Evolutionary conservation across 1,284 basidiomycete genomes (phyloP).

Genomic region (Thelephora terrestris): DNA sequence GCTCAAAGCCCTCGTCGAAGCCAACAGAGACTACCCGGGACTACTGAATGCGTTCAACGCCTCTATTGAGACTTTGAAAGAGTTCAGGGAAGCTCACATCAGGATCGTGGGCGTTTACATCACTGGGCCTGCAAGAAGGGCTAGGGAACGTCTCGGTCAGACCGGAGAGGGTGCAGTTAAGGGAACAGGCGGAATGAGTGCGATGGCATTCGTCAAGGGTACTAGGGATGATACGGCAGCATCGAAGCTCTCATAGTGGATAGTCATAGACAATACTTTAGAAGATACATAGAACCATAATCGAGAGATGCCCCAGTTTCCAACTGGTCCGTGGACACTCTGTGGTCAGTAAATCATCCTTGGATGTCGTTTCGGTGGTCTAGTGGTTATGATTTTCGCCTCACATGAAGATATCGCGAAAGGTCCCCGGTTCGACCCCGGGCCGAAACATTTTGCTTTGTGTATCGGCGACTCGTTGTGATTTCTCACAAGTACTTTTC

Average conservation of each 20-base stretch:
- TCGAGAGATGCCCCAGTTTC: no score
- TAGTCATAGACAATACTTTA: no score
- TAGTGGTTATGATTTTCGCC: slow-evolving; percentile 2
- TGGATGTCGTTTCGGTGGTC: background rate
- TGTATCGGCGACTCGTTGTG: no score
- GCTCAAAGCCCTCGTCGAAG: slow-evolving; percentile 40
- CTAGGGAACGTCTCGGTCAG: slow-evolving; percentile 11
- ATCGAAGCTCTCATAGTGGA: slow-evolving; percentile 15
- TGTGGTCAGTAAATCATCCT: background rate
- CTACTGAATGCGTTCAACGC: slow-evolving; percentile 63
- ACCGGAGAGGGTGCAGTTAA: slow-evolving; percentile 28
- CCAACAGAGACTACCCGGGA: slow-evolving; percentile 18
- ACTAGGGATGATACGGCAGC: slow-evolving; percentile 66
- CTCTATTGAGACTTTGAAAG: slow-evolving; percentile 65
- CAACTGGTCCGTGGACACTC: no score
- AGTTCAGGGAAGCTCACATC: slow-evolving; percentile 83
- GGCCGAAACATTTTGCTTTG: background rate
- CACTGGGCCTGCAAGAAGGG: slow-evolving; percentile 49
- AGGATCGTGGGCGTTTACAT: slow-evolving; percentile 82
- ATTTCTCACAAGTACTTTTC: no score
- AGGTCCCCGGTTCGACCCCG: slow-evolving; percentile 2
- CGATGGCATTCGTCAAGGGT: slow-evolving; percentile 75
- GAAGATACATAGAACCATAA: no score
- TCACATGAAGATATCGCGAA: background rate
- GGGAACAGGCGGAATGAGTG: slow-evolving; percentile 82